phyloP scores from a whole-genome alignment of 1,284 basidiomycete genomes.

The Phlebopus sp. region DNA sequence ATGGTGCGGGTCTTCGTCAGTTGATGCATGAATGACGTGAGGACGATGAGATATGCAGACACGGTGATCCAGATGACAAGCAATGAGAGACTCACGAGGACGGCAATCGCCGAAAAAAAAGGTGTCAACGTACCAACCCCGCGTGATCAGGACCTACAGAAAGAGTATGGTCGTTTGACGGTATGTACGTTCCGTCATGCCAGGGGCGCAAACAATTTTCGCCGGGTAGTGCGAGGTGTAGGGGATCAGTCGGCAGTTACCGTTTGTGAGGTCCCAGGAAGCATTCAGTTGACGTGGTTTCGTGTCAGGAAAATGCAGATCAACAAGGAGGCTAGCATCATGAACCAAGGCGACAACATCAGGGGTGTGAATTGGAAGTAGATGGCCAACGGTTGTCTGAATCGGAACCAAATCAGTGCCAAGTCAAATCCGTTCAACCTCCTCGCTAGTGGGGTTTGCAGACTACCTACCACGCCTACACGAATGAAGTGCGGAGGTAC shows the following conservation, averaged over 20 bases:
- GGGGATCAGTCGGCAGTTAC: not conserved
- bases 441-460: too few relatives aligned
- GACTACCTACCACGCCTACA: too few relatives aligned
- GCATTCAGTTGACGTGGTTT: too few relatives aligned
- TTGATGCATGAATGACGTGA: not conserved
- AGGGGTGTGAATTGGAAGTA: too few relatives aligned
- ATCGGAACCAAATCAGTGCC: too few relatives aligned
- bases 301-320: too few relatives aligned
- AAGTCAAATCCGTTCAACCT: too few relatives aligned
- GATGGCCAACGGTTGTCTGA: too few relatives aligned
- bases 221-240: not conserved
- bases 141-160: not conserved
- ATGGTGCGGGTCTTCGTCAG: not conserved
- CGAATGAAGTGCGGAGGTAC: not conserved
- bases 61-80: conserved; percentile 5
- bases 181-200: not conserved
- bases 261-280: not conserved
- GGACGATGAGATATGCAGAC: not conserved
- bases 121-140: not conserved
- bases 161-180: too few relatives aligned
- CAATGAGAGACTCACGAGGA: not conserved
- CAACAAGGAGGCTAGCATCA: too few relatives aligned
- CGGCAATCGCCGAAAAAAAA: conserved; percentile 16
- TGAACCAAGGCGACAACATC: too few relatives aligned
- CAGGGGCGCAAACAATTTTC: not conserved